These are phyloP conservation scores for Pyrenochaeta sp. DNA, from an alignment of 2,329 filamentous ascomycete genomes.

Conservation along the genomic window DNA sequence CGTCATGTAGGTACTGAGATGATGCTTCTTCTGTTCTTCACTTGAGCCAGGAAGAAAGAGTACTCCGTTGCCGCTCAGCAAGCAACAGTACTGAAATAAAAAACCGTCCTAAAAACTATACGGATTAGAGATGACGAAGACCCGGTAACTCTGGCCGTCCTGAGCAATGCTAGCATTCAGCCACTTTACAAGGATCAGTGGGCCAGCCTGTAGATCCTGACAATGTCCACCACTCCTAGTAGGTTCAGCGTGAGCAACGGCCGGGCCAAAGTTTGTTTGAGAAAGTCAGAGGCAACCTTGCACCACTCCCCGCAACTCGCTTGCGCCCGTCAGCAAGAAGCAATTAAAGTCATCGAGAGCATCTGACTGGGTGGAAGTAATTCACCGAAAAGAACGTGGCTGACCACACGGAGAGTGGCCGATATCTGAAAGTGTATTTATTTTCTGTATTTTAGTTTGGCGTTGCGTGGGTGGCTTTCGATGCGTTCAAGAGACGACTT, in stretches of 20 bases:
- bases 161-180: conserved; percentile 40
- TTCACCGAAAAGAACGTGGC: conserved; percentile 7
- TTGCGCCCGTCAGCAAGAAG: conserved; percentile 39
- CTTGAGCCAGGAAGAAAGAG: conserved; percentile 6
- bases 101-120: conserved; percentile 14
- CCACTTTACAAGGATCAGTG: conserved; percentile 37
- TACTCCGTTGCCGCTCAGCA: too few relatives aligned
- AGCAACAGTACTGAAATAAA: too few relatives aligned
- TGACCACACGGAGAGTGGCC: conserved; percentile 2
- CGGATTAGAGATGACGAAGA: conserved; percentile 12
- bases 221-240: conserved; percentile 27
- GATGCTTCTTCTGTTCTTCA: conserved; percentile 7
- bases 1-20: conserved; percentile 28
- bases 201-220: conserved; percentile 40
- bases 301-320: conserved; percentile 37
- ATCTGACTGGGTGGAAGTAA: conserved; percentile 7
- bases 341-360: conserved; percentile 12
- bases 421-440: too few relatives aligned
- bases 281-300: conserved; percentile 27
- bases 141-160: conserved; percentile 22
- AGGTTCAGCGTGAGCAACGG: conserved; percentile 33
- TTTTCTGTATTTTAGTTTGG: too few relatives aligned
- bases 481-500: too few relatives aligned
- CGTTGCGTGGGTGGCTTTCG: too few relatives aligned
- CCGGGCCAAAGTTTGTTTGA: conserved; percentile 41